Evolutionary conservation across 805 yeast species (phyloP), one percentile per base, ranked within the genome.

Genomic region (Ogataea methanolica): DNA sequence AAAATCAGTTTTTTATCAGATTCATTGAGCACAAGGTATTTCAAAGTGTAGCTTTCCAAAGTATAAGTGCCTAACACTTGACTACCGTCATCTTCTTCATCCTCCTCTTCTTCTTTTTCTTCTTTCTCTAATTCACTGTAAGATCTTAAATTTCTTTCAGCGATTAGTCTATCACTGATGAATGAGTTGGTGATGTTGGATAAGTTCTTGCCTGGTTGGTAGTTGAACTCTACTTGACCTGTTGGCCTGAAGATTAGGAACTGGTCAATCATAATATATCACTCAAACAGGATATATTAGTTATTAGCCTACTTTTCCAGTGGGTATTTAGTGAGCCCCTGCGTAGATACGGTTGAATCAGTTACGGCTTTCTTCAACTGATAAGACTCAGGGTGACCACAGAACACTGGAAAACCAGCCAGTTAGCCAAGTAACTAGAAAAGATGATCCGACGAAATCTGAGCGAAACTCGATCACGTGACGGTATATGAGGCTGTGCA

Each of bases 191-290:
- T 61, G 1, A 76, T 66, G 2, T 66, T 41, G 15, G 79, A 63
- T 16, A 75, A 49, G 35, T 67, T 51, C 63, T 67, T 56, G 55
- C 58, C 69, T 2, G 70, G 65, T 31, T 73, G 69, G 47, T 73
- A 62, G 55, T 72, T 71, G 73, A 75, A 80, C 15, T 74, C 65
- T 22, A 81, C 81, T 11, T 72, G 59, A 1, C 87, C 87, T 9
- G 78, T 73, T 0, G 73, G 71, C 4, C 75, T 68, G 60, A 80
- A 79, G 1, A 80, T 69, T 9, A 72, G 56, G 46, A 78, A 69
- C 52, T 72, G 78, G 52, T 76, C 81, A 40, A 76, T 68, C 80
- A 74, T 71, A 16, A 16, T 33, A 16, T 33, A 19, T 14, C 19
- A 19, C 23, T 19, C 3, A 8, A 19, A 16, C 5, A 16, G 21